phyloP scores from a whole-genome alignment of 805 yeast genomes.

The Ogataea saltuana region DNA sequence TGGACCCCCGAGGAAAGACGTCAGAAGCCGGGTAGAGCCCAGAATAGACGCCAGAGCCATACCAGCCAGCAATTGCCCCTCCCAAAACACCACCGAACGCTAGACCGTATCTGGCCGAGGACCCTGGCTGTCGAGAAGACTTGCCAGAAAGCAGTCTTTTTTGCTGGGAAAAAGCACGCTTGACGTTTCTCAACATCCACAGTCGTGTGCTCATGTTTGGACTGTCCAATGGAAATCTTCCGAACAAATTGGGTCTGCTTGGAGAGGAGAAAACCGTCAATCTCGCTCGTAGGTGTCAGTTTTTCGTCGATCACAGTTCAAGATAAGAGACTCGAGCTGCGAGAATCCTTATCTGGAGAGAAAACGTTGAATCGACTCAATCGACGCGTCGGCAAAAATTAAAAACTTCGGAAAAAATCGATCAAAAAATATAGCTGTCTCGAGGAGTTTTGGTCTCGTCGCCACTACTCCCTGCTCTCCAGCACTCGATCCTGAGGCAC shows the following conservation, averaged over 20 bases:
- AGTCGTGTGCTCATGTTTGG: background rate
- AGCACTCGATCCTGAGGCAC: too few relatives aligned
- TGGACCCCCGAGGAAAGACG: constrained; percentile 37
- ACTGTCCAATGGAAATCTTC: too few relatives aligned
- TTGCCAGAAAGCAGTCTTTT: background rate
- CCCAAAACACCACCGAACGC: constrained; percentile 3
- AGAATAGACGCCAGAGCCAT: constrained; percentile 7
- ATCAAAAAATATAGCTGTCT: background rate
- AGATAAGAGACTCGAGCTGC: too few relatives aligned
- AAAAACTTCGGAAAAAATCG: background rate
- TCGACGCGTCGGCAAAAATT: background rate
- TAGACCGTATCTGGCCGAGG: background rate
- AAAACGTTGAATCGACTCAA: too few relatives aligned
- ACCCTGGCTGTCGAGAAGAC: background rate
- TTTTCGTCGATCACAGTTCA: too few relatives aligned
- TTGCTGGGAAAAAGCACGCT: background rate
- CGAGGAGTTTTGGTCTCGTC: too few relatives aligned
- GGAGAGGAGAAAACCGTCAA: too few relatives aligned
- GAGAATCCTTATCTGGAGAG: background rate
- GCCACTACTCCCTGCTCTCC: background rate
- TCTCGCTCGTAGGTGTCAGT: too few relatives aligned
- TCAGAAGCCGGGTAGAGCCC: constrained; percentile 14
- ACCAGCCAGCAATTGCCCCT: constrained; percentile 12
- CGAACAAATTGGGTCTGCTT: too few relatives aligned
- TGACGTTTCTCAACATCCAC: background rate